phyloP scores from a whole-genome alignment of 225 moss, liverwort and hornwort species.

The Sphagnum tenellum region DNA sequence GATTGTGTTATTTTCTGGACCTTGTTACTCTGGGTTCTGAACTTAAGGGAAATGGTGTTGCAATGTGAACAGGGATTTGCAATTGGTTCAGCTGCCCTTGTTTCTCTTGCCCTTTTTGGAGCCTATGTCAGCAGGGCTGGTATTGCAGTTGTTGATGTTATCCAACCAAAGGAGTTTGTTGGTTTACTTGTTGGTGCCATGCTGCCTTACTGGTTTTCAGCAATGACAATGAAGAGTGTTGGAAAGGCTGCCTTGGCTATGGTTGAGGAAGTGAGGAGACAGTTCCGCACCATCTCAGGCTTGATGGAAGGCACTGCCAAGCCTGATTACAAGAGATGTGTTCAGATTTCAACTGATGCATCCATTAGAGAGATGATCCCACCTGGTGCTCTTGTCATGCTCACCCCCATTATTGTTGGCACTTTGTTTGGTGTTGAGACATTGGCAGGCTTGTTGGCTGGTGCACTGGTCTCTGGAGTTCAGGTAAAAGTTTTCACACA shows the following conservation, averaged over 20 bases:
- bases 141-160: slow-evolving; percentile 73
- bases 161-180: slow-evolving; percentile 82
- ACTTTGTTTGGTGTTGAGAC: slow-evolving; percentile 83
- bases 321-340: slow-evolving; percentile 94
- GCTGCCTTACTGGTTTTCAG: slow-evolving; percentile 94
- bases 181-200: slow-evolving; percentile 83
- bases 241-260: slow-evolving; percentile 93
- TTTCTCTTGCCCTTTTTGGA: slow-evolving; percentile 75
- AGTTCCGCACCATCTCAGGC: slow-evolving; percentile 62
- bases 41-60: too few relatives aligned
- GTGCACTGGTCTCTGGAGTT: slow-evolving; percentile 93
- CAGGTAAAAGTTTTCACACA: slow-evolving; percentile 22
- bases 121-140: slow-evolving; percentile 90
- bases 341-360: slow-evolving; percentile 82
- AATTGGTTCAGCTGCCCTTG: slow-evolving; percentile 51
- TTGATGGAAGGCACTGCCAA: slow-evolving; percentile 76
- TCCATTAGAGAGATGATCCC: slow-evolving; percentile 92
- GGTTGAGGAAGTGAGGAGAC: slow-evolving; percentile 94
- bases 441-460: slow-evolving; percentile 70
- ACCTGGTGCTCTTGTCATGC: slow-evolving; percentile 84
- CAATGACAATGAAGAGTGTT: slow-evolving; percentile 97
- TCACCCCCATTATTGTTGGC: slow-evolving; percentile 75
- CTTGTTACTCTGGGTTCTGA: too few relatives aligned
- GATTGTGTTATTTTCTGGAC: too few relatives aligned
- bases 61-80: slow-evolving; percentile 32